Evolutionary conservation across 805 yeast genomes (phyloP).

Genomic region (Clavispora santaluciae): DNA sequence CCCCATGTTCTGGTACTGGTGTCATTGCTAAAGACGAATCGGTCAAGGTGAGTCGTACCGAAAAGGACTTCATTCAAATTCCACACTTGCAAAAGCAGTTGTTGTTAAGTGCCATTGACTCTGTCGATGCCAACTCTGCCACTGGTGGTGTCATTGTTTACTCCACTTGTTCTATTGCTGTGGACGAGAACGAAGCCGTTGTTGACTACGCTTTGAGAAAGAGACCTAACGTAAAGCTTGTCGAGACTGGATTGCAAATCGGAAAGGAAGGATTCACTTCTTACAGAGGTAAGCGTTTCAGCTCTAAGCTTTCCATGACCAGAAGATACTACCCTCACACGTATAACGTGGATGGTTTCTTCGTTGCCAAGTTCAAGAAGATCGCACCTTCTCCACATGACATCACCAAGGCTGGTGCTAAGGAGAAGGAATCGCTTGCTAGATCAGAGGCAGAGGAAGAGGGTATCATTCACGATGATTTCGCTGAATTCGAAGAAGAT

Average conservation of each 20-base stretch:
- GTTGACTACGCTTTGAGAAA: conserved; percentile 96
- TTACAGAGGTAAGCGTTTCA: conserved; percentile 88
- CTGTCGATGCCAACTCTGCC: conserved; percentile 87
- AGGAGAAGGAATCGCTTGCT: conserved; percentile 78
- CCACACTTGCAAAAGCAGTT: conserved; percentile 96
- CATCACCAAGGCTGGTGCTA: conserved; percentile 80
- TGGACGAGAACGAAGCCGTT: conserved; percentile 97
- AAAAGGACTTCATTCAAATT: conserved; percentile 92
- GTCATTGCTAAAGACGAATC: conserved; percentile 96
- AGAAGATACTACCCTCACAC: conserved; percentile 98
- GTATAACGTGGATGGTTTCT: conserved; percentile 97
- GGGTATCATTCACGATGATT: conserved; percentile 80
- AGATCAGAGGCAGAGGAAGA: conserved; percentile 77
- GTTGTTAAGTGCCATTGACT: conserved; percentile 90
- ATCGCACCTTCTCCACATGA: conserved; percentile 82
- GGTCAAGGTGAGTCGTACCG: conserved; percentile 90
- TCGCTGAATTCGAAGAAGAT: conserved; percentile 72
- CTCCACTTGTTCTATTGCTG: conserved; percentile 97
- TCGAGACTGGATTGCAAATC: conserved; percentile 85
- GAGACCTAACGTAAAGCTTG: conserved; percentile 92
- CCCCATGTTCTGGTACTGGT: conserved; percentile 99
- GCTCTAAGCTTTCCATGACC: conserved; percentile 69
- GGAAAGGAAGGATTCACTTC: conserved; percentile 96
- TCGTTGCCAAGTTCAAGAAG: conserved; percentile 93
- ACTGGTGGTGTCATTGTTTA: conserved; percentile 94